A percentile compares a stretch with the other conserved stretches of the same genome.
Conservation (phyloP, 495 filamentous ascomycete genomes). For the Alectoria sarmentosa region DNA sequence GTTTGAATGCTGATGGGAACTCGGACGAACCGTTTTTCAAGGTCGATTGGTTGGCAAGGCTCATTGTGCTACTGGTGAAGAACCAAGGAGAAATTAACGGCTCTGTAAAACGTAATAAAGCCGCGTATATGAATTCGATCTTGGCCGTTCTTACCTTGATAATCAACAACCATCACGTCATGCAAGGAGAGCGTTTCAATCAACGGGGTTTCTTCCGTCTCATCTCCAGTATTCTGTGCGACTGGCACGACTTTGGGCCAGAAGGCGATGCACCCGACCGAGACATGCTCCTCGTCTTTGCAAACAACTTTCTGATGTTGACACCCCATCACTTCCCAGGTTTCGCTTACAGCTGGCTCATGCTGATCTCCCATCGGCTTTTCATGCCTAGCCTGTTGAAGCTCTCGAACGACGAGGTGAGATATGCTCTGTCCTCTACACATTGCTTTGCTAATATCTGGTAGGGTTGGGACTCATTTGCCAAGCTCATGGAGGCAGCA, state of each 20-base stretch:
- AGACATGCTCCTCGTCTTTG: slow-evolving; percentile 65
- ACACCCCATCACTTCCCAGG: slow-evolving; percentile 69
- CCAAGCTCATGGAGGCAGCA: slow-evolving; percentile 65
- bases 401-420: slow-evolving; percentile 49
- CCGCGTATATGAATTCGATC: slow-evolving; percentile 65
- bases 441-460: slow-evolving; percentile 17
- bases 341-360: slow-evolving; percentile 81
- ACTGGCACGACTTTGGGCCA: slow-evolving; percentile 43
- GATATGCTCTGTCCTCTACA: slow-evolving; percentile 17
- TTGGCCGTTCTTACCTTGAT: slow-evolving; percentile 70
- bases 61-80: slow-evolving; percentile 68
- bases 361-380: slow-evolving; percentile 71
- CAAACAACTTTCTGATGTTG: slow-evolving; percentile 64
- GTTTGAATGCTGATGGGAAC: slow-evolving; percentile 49
- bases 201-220: slow-evolving; percentile 87
- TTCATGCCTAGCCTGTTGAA: slow-evolving; percentile 79
- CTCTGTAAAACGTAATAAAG: slow-evolving; percentile 51
- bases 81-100: slow-evolving; percentile 55
- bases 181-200: slow-evolving; percentile 73
- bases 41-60: slow-evolving; percentile 80
- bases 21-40: slow-evolving; percentile 65
- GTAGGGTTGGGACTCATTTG: slow-evolving; percentile 67
- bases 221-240: slow-evolving; percentile 75
- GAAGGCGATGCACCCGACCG: slow-evolving; percentile 49
- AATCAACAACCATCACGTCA: slow-evolving; percentile 77